Evolutionary conservation across 2,329 filamentous ascomycete genomes (phyloP), one percentile per base, ranked within the genome.

Genomic region (Scytalidium sp.): DNA sequence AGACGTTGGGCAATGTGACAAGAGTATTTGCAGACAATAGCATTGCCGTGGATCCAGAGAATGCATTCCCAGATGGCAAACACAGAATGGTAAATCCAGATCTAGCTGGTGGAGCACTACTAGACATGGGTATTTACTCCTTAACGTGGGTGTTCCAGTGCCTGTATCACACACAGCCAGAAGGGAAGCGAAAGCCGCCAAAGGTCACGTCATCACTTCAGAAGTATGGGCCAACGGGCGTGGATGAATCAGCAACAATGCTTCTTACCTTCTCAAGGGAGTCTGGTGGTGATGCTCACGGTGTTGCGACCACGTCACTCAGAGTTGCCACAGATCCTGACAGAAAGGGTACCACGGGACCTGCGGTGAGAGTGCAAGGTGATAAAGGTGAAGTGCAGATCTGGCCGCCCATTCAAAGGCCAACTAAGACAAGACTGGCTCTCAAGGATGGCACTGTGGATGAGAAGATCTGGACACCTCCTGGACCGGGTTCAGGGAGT

Each of bases 71-170:
- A 27, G 25, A 72, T n/a, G 19, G 43, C 11, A 20, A 41, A 22
- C 73, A 82, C 65, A 75, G 84, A 15, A 83, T 87, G 80, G 79
- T 86, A 19, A 87, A 86, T 62, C 75, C 76, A 29, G 79, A 85
- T 56, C 70, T 87, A 43, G 84, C 83, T 0, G 84, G 84, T 20
- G 84, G 84, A 43, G 78, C 76, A 11, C 67, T 87, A 41, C 72
- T 87, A 39, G 84, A 87, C 67, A 70, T 87, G 50, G 84, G 84
- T 23, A 81, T 87, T 60, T 87, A 87, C 64, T 74, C 80, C 43
- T 64, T 87, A 47, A 85, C 83, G 27, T 87, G 83, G 83, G 75
- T 84, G 49, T 85, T 84, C 70, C 81, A 85, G 63, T 81, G 76
- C 17, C 72, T 87, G 13, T 87, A 86, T 64, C 13, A 7, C 13